Conservation (phyloP, 768 basidiomycete species). For the Leccinum sublutescens region DNA sequence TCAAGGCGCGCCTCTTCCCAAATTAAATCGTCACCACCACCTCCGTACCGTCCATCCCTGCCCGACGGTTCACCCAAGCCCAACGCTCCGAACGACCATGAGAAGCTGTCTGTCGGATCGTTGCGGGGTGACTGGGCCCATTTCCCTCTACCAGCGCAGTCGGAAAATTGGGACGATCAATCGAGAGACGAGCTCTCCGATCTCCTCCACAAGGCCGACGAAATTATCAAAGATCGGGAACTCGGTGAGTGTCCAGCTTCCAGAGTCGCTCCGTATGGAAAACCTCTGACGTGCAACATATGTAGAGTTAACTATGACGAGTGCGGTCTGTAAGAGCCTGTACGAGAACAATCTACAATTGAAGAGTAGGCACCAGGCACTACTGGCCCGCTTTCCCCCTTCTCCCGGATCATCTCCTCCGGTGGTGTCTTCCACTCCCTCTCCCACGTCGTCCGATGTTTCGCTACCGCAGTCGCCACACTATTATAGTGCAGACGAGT, state of each 20-base stretch:
- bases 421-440: conserved; percentile 15
- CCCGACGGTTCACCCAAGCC: conserved; percentile 27
- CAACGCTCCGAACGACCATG: conserved; percentile 25
- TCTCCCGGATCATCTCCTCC: conserved; percentile 41
- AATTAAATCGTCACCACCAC: conserved; percentile 46
- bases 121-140: conserved; percentile 10
- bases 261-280: background rate
- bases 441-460: conserved; percentile 28
- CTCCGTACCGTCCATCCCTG: conserved; percentile 52
- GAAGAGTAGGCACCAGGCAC: conserved; percentile 68
- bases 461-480: conserved; percentile 34
- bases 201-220: conserved; percentile 70
- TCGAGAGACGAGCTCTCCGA: conserved; percentile 73
- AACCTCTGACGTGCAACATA: conserved; percentile 23
- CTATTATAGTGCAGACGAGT: conserved; percentile 31
- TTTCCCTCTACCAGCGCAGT: conserved; percentile 28
- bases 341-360: conserved; percentile 68
- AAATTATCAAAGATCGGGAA: conserved; percentile 73
- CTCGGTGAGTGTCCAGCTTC: conserved; percentile 49
- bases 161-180: conserved; percentile 56
- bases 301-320: conserved; percentile 63
- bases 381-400: conserved; percentile 61
- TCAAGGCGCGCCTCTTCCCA: conserved; percentile 46
- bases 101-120: conserved; percentile 34
- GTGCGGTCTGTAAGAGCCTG: conserved; percentile 65